These are phyloP conservation scores for Cubamyces lactineus DNA, from an alignment of 768 basidiomycete species.

Conservation along the genomic window DNA sequence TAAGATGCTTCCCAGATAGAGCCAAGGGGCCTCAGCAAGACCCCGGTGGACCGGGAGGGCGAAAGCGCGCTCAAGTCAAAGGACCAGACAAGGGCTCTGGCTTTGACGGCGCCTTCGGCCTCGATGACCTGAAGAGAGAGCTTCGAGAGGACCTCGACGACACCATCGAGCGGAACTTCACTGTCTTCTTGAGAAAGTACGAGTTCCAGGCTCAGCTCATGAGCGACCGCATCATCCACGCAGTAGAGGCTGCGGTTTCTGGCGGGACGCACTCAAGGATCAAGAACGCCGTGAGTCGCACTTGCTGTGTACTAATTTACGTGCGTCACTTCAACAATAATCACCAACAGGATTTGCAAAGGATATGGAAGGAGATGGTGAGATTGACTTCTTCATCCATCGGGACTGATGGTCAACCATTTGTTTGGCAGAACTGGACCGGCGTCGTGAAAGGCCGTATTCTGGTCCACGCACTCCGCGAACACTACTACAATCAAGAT, in stretches of 20 bases:
- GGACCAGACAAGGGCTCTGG: no score
- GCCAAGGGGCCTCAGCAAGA: no score
- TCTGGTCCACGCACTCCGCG: conserved; percentile 47
- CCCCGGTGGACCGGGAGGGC: no score
- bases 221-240: conserved; percentile 1
- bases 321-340: neutral
- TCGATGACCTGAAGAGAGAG: conserved; percentile 7
- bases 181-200: conserved; percentile 3
- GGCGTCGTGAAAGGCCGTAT: conserved; percentile 53
- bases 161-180: conserved; percentile 1
- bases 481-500: conserved; percentile 37
- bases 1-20: no score
- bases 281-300: neutral
- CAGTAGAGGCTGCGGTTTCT: neutral
- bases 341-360: conserved; percentile 45
- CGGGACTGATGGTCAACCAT: neutral
- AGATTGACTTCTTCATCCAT: neutral
- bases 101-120: no score
- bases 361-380: conserved; percentile 58
- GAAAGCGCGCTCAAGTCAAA: no score
- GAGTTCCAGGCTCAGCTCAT: neutral
- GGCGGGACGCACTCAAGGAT: conserved; percentile 3
- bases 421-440: conserved; percentile 47
- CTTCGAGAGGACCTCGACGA: conserved; percentile 1
- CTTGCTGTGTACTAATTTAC: no score